A percentile compares a stretch with the other conserved stretches of the same genome.
Evolutionary conservation across 1,284 basidiomycete genomes (phyloP).

Genomic region (Puccinia triticina): DNA sequence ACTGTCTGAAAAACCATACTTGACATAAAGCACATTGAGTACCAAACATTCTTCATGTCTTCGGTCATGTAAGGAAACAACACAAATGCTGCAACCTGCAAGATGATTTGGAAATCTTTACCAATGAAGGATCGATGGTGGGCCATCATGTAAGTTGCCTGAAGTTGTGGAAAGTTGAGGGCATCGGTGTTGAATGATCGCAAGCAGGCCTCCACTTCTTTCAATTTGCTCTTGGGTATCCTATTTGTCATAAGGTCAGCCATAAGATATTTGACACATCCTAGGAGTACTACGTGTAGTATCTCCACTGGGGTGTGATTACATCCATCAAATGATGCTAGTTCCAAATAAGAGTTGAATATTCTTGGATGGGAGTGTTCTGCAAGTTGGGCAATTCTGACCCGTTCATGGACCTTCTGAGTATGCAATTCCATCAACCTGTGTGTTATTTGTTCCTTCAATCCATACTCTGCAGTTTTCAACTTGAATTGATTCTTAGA

Average conservation of each 20-base stretch:
- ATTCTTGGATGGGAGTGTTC: neutral
- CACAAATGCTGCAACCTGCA: conserved; percentile 62
- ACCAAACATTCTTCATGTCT: conserved; percentile 58
- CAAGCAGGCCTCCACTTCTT: neutral
- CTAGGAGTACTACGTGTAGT: neutral
- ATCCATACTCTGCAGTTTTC: neutral
- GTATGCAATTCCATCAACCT: neutral
- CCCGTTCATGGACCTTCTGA: neutral
- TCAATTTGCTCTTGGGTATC: neutral
- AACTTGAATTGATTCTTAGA: neutral
- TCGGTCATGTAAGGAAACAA: conserved; percentile 58
- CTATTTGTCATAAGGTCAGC: neutral
- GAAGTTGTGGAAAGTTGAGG: conserved; percentile 55
- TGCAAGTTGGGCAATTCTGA: neutral
- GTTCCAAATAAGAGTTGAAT: neutral
- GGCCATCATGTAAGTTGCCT: conserved; percentile 58
- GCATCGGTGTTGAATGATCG: conserved; percentile 55
- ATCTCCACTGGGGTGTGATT: conserved; percentile 16
- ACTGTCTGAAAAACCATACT: conserved; percentile 52
- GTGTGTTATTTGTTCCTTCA: neutral
- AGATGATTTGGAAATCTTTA: conserved; percentile 60
- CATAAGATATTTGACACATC: neutral
- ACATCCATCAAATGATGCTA: neutral
- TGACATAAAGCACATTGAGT: conserved; percentile 57
- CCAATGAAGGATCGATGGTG: conserved; percentile 61